Conservation (phyloP, 768 basidiomycete species). For the Leccinellum rugosiceps region DNA sequence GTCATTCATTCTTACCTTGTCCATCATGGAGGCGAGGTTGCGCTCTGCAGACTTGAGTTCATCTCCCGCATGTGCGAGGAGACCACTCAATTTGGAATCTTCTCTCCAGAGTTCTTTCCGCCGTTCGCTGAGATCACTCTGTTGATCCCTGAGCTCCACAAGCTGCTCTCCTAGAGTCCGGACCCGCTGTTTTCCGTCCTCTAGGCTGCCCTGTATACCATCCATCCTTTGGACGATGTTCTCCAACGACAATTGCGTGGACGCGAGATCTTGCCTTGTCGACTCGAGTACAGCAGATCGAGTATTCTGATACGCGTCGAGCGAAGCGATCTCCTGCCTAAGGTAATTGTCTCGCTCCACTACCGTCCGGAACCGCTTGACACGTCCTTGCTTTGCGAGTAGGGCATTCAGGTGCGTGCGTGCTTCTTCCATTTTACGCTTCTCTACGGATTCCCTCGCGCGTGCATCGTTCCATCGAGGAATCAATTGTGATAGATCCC, state of each 20-base stretch:
- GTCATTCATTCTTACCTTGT: conserved; percentile 57
- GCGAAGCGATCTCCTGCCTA: conserved; percentile 69
- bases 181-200: conserved; percentile 59
- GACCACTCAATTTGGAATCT: conserved; percentile 81
- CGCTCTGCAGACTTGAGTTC: conserved; percentile 83
- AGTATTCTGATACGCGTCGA: conserved; percentile 55
- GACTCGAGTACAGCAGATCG: conserved; percentile 56
- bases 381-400: conserved; percentile 88
- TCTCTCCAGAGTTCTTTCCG: conserved; percentile 95
- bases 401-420: conserved; percentile 69
- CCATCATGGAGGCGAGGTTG: conserved; percentile 86
- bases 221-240: conserved; percentile 60
- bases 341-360: conserved; percentile 83
- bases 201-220: conserved; percentile 54
- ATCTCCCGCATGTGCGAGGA: conserved; percentile 71
- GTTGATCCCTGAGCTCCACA: conserved; percentile 58
- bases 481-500: conserved; percentile 54
- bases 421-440: conserved; percentile 69
- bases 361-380: conserved; percentile 79
- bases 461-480: conserved; percentile 70
- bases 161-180: conserved; percentile 63
- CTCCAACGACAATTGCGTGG: conserved; percentile 43
- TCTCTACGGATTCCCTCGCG: conserved; percentile 48
- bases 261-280: conserved; percentile 48
- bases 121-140: conserved; percentile 68